Conservation (phyloP, 179 eudicot species). For the Drosera spatulata region DNA sequence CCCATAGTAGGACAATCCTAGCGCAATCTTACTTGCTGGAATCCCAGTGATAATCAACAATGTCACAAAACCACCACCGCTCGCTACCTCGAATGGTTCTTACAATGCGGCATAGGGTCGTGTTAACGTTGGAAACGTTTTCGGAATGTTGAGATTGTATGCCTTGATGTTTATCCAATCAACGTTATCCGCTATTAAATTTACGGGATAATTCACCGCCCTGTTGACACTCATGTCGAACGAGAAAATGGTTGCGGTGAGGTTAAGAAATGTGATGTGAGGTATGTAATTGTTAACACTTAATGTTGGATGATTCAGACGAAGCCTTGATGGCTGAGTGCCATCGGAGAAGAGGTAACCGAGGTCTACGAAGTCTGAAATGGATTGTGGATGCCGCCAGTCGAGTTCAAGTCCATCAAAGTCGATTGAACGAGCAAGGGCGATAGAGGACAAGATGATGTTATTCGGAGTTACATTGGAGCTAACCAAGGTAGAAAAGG, state of each 20-base stretch:
- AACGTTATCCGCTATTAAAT: background rate
- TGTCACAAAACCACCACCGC: background rate
- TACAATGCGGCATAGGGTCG: background rate
- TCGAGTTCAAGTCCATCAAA: slow-evolving; percentile 72
- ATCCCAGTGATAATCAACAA: background rate
- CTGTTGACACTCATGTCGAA: slow-evolving; percentile 14
- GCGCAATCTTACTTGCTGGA: background rate
- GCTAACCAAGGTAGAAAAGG: too few relatives aligned
- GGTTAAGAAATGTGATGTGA: too few relatives aligned
- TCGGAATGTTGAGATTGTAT: background rate
- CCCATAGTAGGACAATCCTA: slow-evolving; percentile 5
- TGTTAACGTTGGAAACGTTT: background rate
- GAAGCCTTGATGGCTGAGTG: slow-evolving; percentile 37
- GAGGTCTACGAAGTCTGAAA: slow-evolving; percentile 40
- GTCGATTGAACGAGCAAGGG: slow-evolving; percentile 11
- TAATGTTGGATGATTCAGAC: slow-evolving; percentile 11
- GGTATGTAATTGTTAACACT: too few relatives aligned
- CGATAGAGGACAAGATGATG: too few relatives aligned
- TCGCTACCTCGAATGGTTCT: background rate
- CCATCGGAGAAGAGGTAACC: slow-evolving; percentile 49
- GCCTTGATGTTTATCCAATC: slow-evolving; percentile 5
- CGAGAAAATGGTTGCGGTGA: slow-evolving; percentile 51
- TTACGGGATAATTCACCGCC: background rate
- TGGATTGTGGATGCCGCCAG: slow-evolving; percentile 49
- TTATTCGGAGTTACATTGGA: too few relatives aligned